phyloP scores from a whole-genome alignment of 257 asterid genomes.

The Solanum rostratum region DNA sequence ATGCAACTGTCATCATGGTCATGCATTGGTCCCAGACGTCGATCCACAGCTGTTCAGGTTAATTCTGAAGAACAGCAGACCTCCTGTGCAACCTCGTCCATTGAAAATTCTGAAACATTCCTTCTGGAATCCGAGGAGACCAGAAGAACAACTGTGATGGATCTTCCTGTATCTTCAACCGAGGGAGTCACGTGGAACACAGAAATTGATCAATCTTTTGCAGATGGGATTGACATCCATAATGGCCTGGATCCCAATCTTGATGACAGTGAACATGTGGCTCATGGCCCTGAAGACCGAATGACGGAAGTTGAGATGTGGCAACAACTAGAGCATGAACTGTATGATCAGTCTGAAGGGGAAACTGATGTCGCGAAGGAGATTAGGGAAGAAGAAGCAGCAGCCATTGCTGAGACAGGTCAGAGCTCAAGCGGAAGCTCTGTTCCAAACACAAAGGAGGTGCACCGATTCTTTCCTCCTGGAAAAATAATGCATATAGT shows the following conservation, averaged over 20 bases:
- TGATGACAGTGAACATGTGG: conserved; percentile 35
- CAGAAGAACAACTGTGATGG: conserved; percentile 14
- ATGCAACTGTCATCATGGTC: conserved; percentile 72
- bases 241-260: conserved; percentile 8
- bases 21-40: conserved; percentile 94
- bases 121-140: conserved; percentile 30
- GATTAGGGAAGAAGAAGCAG: conserved; percentile 80
- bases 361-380: conserved; percentile 49
- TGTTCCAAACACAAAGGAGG: conserved; percentile 63
- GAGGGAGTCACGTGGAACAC: conserved; percentile 18
- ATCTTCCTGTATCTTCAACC: conserved; percentile 44
- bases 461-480: conserved; percentile 78
- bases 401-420: conserved; percentile 57
- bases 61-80: conserved; percentile 16
- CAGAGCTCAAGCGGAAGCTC: conserved; percentile 31
- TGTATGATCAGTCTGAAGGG: conserved; percentile 33
- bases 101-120: conserved; percentile 34
- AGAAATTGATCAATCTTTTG: conserved; percentile 9
- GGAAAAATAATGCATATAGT: conserved; percentile 89
- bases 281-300: conserved; percentile 44
- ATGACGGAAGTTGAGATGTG: conserved; percentile 89
- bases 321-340: conserved; percentile 93
- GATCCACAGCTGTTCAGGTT: conserved; percentile 29
- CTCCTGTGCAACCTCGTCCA: conserved; percentile 31
- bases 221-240: conserved; percentile 18